Conservation (phyloP, 148 eudicot genomes). For the Talinum fruticosum region DNA sequence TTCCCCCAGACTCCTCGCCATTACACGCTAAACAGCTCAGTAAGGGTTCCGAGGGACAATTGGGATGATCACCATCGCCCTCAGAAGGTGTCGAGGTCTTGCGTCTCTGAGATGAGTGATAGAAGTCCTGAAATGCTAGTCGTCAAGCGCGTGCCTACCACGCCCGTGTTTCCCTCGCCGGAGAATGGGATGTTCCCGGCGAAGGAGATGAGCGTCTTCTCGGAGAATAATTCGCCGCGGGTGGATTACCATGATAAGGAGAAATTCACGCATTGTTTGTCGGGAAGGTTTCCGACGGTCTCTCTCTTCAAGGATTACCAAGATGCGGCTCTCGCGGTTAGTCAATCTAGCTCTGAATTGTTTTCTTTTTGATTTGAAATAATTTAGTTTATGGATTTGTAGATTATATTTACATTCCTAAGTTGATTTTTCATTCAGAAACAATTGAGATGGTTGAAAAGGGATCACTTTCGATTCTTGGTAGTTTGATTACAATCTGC, state of each 20-base stretch:
- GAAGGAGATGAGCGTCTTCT: constrained; percentile 33
- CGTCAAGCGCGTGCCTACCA: constrained; percentile 46
- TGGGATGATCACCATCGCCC: constrained; percentile 37
- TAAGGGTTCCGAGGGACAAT: constrained; percentile 7
- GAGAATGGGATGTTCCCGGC: constrained; percentile 22
- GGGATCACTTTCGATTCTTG: background rate
- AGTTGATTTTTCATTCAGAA: background rate
- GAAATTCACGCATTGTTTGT: constrained; percentile 51
- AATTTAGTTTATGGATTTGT: background rate
- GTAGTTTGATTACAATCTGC: background rate
- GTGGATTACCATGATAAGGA: constrained; percentile 33
- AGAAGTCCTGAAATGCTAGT: constrained; percentile 35
- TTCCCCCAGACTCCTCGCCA: constrained; percentile 21
- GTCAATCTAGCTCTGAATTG: background rate
- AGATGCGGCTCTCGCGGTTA: constrained; percentile 82
- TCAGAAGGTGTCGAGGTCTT: constrained; percentile 38
- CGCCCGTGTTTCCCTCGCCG: constrained; percentile 35
- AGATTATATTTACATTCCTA: background rate
- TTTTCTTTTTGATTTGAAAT: background rate
- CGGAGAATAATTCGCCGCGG: constrained; percentile 28
- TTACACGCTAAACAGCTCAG: constrained; percentile 1
- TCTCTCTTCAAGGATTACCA: constrained; percentile 83
- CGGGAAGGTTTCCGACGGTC: constrained; percentile 72
- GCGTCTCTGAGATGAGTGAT: constrained; percentile 36
- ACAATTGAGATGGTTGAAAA: background rate